These are phyloP conservation scores for Arthrinium phaeospermum DNA, from an alignment of 2,329 filamentous ascomycete genomes.

Conservation along the genomic window DNA sequence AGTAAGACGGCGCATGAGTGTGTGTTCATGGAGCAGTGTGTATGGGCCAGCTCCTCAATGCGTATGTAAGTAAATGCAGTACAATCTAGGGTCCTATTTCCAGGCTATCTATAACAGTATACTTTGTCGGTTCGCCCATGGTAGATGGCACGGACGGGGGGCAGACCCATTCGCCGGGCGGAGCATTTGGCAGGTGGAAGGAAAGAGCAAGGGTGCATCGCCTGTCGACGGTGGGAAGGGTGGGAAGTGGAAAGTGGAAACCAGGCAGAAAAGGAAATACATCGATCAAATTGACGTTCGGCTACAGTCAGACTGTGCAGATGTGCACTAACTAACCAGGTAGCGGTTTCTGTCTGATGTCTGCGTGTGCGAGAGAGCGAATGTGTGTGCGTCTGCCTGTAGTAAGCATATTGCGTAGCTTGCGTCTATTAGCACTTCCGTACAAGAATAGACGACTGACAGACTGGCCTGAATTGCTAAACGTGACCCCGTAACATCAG, in stretches of 20 bases:
- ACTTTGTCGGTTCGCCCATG: background rate
- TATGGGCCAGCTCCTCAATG: background rate
- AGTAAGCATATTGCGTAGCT: conserved; percentile 1
- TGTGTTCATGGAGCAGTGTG: background rate
- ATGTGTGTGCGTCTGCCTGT: background rate
- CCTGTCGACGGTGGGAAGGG: background rate
- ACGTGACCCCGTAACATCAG: background rate
- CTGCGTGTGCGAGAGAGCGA: background rate
- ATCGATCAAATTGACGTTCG: background rate
- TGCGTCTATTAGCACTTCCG: background rate
- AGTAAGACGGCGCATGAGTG: background rate
- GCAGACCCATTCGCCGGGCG: background rate
- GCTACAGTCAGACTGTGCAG: background rate
- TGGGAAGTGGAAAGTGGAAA: background rate
- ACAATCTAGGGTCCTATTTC: background rate
- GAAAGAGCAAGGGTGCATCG: conserved; percentile 4
- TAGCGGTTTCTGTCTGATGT: background rate
- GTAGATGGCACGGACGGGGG: background rate
- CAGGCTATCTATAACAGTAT: conserved; percentile 8
- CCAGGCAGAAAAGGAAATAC: conserved; percentile 2
- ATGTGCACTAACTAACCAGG: background rate
- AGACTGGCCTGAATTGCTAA: background rate
- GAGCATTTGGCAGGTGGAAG: background rate
- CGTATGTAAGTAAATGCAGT: background rate
- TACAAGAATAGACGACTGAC: background rate